Conservation (phyloP, 768 basidiomycete species). For the Sarcodon sp. region DNA sequence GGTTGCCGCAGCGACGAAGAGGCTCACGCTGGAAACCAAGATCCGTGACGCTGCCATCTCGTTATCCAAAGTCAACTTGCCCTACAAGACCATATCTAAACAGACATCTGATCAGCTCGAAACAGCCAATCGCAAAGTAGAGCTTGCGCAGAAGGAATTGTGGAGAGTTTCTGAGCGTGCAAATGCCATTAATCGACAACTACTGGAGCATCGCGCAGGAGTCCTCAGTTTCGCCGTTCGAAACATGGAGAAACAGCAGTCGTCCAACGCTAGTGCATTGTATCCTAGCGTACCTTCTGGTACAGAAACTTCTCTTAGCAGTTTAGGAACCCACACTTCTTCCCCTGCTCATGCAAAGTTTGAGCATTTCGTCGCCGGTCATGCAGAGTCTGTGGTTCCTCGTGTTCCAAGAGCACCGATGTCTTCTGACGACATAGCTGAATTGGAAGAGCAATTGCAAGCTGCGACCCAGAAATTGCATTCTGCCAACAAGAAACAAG, state of each 20-base stretch:
- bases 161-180: slow-evolving; percentile 54
- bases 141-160: slow-evolving; percentile 56
- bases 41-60: slow-evolving; percentile 80
- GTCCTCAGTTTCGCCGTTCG: slow-evolving; percentile 66
- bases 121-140: slow-evolving; percentile 61
- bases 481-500: slow-evolving; percentile 47
- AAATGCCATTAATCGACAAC: slow-evolving; percentile 43
- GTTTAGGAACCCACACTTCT: slow-evolving; percentile 15
- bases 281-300: slow-evolving; percentile 31
- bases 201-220: slow-evolving; percentile 76
- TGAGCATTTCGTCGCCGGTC: slow-evolving; percentile 80
- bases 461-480: slow-evolving; percentile 45
- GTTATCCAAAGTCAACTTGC: slow-evolving; percentile 51
- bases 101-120: slow-evolving; percentile 63
- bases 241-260: slow-evolving; percentile 43
- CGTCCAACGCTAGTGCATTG: slow-evolving; percentile 14
- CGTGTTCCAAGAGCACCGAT: slow-evolving; percentile 24
- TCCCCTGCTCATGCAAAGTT: slow-evolving; percentile 46
- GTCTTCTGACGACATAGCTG: slow-evolving; percentile 28
- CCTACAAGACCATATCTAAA: slow-evolving; percentile 46
- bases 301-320: slow-evolving; percentile 37
- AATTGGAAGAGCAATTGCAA: slow-evolving; percentile 54
- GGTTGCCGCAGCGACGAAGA: slow-evolving; percentile 53
- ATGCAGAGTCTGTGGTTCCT: slow-evolving; percentile 55
- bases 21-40: slow-evolving; percentile 70